Conservation (phyloP, 2,329 filamentous ascomycete species). For the Colletotrichum chrysophilum region DNA sequence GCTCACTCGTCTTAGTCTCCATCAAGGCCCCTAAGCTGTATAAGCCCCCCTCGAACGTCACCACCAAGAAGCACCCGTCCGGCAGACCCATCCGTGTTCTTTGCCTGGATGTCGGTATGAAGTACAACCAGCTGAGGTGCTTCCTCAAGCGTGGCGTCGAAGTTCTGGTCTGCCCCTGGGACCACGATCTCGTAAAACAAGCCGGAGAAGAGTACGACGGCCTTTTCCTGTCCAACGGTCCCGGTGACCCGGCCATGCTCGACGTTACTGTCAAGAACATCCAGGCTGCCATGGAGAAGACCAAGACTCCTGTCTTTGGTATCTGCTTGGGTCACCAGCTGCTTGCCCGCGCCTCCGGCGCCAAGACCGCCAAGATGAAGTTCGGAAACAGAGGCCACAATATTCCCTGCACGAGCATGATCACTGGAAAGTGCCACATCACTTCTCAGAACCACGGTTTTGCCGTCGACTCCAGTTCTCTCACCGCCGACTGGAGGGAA, state of each 20-base stretch:
- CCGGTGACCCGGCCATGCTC: slow-evolving; percentile 91
- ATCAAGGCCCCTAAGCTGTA: slow-evolving; percentile 87
- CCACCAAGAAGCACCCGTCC: slow-evolving; percentile 80
- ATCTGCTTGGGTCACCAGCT: slow-evolving; percentile 97
- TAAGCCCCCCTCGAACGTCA: slow-evolving; percentile 72
- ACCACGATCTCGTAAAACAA: slow-evolving; percentile 84
- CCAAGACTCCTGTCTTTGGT: slow-evolving; percentile 87
- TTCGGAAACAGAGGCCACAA: slow-evolving; percentile 99
- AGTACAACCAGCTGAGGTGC: slow-evolving; percentile 97
- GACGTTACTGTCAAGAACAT: slow-evolving; percentile 82
- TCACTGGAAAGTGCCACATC: slow-evolving; percentile 97
- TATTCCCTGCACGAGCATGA: slow-evolving; percentile 94
- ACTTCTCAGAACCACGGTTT: slow-evolving; percentile 99
- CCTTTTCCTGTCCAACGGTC: slow-evolving; percentile 97
- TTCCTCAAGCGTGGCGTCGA: slow-evolving; percentile 91
- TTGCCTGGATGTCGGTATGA: slow-evolving; percentile 95
- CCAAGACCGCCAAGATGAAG: slow-evolving; percentile 93
- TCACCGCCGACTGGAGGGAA: slow-evolving; percentile 85
- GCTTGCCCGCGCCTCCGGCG: slow-evolving; percentile 85
- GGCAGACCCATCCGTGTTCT: slow-evolving; percentile 87
- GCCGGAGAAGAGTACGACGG: slow-evolving; percentile 89
- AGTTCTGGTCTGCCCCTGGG: slow-evolving; percentile 93
- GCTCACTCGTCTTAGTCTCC: slow-evolving; percentile 72
- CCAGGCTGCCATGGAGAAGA: slow-evolving; percentile 75
- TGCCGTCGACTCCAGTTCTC: slow-evolving; percentile 81